A percentile compares a stretch with the other conserved stretches of the same genome.
These are phyloP conservation scores for Thielaviopsis populi DNA, from an alignment of 2,329 filamentous ascomycete genomes.

Conservation along the genomic window DNA sequence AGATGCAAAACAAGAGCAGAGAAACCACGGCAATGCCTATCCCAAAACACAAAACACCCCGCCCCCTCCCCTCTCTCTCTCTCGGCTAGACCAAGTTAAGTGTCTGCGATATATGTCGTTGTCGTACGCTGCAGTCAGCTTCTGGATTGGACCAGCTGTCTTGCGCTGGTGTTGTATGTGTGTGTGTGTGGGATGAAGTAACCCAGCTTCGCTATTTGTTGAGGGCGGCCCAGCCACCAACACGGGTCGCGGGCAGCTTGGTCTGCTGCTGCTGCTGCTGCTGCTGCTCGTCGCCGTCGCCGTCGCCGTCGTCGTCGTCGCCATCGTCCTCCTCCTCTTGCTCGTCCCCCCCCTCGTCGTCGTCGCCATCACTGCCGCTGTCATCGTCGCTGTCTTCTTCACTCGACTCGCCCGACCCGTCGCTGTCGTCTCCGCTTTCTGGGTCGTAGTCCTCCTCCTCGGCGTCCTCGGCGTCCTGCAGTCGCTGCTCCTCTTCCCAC, in stretches of 20 bases:
- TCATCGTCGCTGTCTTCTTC: slow-evolving; percentile 30
- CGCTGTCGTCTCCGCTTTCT: slow-evolving; percentile 37
- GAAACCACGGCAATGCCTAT: neutral
- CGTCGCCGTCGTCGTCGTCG: neutral
- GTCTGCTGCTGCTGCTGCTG: neutral
- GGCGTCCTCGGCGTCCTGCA: slow-evolving; percentile 48
- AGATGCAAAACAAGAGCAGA: neutral
- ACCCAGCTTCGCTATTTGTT: slow-evolving; percentile 5
- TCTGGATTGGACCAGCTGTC: neutral
- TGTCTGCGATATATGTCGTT: neutral
- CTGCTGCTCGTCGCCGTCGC: neutral
- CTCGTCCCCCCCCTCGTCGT: slow-evolving; percentile 21
- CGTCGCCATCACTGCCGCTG: slow-evolving; percentile 26
- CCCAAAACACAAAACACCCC: too few relatives aligned
- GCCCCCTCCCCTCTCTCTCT: too few relatives aligned
- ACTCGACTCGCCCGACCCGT: slow-evolving; percentile 34
- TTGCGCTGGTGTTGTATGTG: too few relatives aligned
- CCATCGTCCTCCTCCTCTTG: slow-evolving; percentile 13
- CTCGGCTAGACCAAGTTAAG: neutral
- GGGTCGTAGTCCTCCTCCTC: slow-evolving; percentile 54
- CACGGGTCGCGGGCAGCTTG: slow-evolving; percentile 6
- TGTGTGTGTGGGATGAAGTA: neutral
- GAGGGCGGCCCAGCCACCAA: slow-evolving; percentile 16
- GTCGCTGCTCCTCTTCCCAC: slow-evolving; percentile 35
- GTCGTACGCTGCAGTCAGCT: neutral